Conservation (phyloP, 2,329 filamentous ascomycete species). For the Xylaria hypoxylon region DNA sequence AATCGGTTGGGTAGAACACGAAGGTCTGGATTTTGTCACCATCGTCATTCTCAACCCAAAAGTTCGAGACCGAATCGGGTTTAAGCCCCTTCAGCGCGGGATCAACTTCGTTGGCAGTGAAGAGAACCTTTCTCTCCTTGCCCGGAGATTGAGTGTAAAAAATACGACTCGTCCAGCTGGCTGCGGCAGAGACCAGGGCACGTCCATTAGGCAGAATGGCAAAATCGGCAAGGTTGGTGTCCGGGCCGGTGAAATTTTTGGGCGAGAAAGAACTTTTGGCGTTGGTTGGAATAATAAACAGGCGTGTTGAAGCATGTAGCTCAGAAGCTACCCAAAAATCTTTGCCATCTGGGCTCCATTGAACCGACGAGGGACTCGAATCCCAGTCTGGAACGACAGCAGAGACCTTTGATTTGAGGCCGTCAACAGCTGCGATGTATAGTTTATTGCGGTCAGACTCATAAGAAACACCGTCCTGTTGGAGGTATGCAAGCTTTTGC, state of each 20-base stretch:
- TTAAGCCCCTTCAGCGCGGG: constrained; percentile 32
- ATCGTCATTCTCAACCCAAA: constrained; percentile 36
- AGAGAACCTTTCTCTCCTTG: constrained; percentile 27
- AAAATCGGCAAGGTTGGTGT: constrained; percentile 32
- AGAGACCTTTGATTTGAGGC: constrained; percentile 25
- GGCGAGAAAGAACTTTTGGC: constrained; percentile 33
- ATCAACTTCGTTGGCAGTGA: constrained; percentile 34
- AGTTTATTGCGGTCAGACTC: constrained; percentile 34
- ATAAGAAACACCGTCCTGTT: constrained; percentile 33
- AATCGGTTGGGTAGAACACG: constrained; percentile 31
- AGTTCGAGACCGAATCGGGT: constrained; percentile 31
- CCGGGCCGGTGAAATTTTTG: constrained; percentile 34
- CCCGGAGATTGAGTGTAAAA: constrained; percentile 37
- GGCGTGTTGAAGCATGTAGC: constrained; percentile 31
- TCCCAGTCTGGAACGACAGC: constrained; percentile 31
- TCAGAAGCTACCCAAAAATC: constrained; percentile 33
- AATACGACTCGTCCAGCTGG: constrained; percentile 36
- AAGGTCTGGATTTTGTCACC: constrained; percentile 35
- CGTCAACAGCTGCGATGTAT: constrained; percentile 29
- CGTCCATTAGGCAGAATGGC: constrained; percentile 31
- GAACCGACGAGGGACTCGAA: constrained; percentile 30
- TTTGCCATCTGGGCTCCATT: constrained; percentile 28
- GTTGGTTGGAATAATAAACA: constrained; percentile 27
- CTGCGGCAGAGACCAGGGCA: constrained; percentile 31
- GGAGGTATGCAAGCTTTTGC: constrained; percentile 33